Base-by-base conservation (phyloP, 2,329 filamentous ascomycete species). In the Whalleya microplaca region DNA sequence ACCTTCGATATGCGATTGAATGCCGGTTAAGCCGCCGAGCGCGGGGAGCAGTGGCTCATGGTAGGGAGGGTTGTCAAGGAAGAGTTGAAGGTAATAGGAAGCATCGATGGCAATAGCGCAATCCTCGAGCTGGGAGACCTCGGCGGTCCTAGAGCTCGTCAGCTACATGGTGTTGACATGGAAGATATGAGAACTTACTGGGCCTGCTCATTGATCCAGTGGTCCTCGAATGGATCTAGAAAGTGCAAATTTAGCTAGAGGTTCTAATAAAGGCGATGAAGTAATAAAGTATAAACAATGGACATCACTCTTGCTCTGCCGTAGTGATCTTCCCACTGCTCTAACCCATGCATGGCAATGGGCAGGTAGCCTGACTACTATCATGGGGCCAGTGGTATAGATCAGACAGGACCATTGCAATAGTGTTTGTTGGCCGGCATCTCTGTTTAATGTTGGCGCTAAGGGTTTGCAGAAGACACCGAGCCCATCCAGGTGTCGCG, bases 1-100 rank as follows among this genome's bases (percentile, higher is more conserved):
- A 48, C 84, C 82, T 70, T 91, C 85, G 61, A 99, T 88, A 68
- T 89, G 88, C 63, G 78, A 80, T 73, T 85, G 85, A 69, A 98
- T 82, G 51, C 90, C 90, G 58, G 94, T 95, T 59, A 94, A 83
- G 55, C 95, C 95, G 48, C 94, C 95, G 46, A 98, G 84, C 20
- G 95, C 95, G 53, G 92, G 87, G 32, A 98, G 84, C 32, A 99
- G 86, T 42, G 94, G 93, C 74, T 99, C 95, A 70, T 91, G 89
- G 45, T 85, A 87, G 23, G 86, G 84, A 43, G 83, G 74, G 54
- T 82, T 84, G 69, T 89, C 85, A 67, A 96, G 85, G 64, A 96
- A 84, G 57, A 87, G 86, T 72, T 89, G 84, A 62, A 99, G 84
- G 73, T 95, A 98, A 75, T 96, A 90, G 51, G 90, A 89, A 53